A percentile compares a stretch with the other conserved stretches of the same genome.
Conservation (phyloP, 2,329 filamentous ascomycete species). For the Diplodia sapinea region DNA sequence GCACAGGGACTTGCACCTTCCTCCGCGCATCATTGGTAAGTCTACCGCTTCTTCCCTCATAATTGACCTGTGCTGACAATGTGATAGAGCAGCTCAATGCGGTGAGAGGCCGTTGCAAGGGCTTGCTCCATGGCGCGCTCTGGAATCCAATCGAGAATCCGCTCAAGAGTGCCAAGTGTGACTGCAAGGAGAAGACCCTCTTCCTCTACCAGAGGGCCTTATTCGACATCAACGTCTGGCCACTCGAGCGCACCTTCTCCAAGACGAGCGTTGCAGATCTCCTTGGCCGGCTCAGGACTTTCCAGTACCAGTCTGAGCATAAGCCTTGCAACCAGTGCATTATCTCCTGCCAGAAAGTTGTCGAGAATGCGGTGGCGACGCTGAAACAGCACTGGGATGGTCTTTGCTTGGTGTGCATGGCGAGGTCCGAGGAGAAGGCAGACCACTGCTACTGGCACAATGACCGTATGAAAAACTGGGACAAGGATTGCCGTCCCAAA, state of each 20-base stretch:
- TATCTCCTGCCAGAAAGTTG: too few relatives aligned
- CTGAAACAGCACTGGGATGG: too few relatives aligned
- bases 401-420: too few relatives aligned
- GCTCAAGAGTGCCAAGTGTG: neutral
- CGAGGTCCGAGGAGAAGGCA: too few relatives aligned
- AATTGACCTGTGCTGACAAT: too few relatives aligned
- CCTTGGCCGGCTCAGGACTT: neutral
- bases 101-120: neutral
- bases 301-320: neutral
- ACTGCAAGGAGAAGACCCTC: neutral
- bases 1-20: neutral
- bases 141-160: neutral
- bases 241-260: neutral
- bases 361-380: too few relatives aligned
- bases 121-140: neutral
- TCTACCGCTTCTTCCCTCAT: too few relatives aligned
- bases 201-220: neutral
- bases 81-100: constrained; percentile 9
- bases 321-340: neutral
- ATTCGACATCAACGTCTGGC: neutral
- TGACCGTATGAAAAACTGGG: too few relatives aligned
- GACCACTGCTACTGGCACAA: too few relatives aligned
- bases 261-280: neutral
- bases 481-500: too few relatives aligned
- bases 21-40: neutral